Percentiles rank a stretch among this genome's conserved stretches.
These are phyloP conservation scores for Umbilicaria muhlenbergii DNA, from an alignment of 495 filamentous ascomycete species.

Conservation along the genomic window DNA sequence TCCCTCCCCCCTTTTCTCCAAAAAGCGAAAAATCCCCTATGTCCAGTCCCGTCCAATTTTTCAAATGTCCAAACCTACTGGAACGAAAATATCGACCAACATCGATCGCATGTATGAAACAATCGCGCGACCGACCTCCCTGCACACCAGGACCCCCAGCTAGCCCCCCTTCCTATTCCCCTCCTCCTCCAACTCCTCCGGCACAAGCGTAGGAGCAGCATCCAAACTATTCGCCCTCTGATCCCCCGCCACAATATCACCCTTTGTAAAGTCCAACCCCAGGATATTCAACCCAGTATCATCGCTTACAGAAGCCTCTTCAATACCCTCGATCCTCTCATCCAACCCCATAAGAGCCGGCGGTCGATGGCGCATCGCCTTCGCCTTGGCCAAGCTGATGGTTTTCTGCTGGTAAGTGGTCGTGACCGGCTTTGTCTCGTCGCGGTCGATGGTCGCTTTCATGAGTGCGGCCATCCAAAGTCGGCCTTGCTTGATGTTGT, in stretches of 20 bases:
- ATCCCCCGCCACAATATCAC: constrained; percentile 1
- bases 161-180: too few species aligned
- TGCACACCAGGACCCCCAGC: too few species aligned
- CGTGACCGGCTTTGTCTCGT: constrained; percentile 59
- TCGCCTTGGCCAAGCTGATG: constrained; percentile 73
- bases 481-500: constrained; percentile 72
- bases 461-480: constrained; percentile 98
- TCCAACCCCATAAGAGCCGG: constrained; percentile 69
- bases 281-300: constrained; percentile 16
- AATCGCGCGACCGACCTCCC: too few species aligned
- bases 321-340: constrained; percentile 28
- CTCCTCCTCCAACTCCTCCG: too few species aligned
- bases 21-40: too few species aligned
- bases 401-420: constrained; percentile 94
- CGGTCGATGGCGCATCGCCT: constrained; percentile 67
- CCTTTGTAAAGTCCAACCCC: constrained; percentile 11
- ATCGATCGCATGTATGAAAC: too few species aligned
- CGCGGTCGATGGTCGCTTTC: constrained; percentile 97
- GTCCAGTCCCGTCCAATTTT: too few species aligned
- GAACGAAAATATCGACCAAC: too few species aligned
- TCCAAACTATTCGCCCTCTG: constrained; percentile 10
- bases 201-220: not conserved
- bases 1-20: too few species aligned
- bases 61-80: too few species aligned
- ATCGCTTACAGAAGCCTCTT: constrained; percentile 11